Evolutionary conservation across 257 asterid genomes (phyloP), one percentile per base, ranked within the genome.

Genomic region (Linderniella brevidens): DNA sequence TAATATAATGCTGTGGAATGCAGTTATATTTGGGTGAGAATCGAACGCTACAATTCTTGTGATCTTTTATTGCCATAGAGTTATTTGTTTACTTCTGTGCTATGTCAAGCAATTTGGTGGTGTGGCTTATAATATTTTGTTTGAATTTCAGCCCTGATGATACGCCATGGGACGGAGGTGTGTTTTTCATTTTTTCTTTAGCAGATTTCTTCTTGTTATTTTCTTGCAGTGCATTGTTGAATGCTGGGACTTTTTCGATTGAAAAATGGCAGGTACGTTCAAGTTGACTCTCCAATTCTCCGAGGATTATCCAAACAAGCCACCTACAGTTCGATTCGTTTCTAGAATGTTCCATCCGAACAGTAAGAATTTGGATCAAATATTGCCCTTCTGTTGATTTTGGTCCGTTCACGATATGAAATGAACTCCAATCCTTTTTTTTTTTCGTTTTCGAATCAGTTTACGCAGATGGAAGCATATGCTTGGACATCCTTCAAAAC

Each of bases 91-190:
- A n/a, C n/a, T n/a, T n/a, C n/a, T n/a, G n/a, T n/a, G n/a, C n/a
- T 44, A 58, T 52, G 60, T 65, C 48, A 63, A 39, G 19, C 56
- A 52, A 6, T 25, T 25, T 25, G 4, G 3, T 60, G 48, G 58
- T 56, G 3, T 60, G 48, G 58, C 57, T 59, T 53, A 45, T 20
- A 37, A 45, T 59, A 16, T 54, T 55, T 43, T 58, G 67, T 69
- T 59, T 25, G 32, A 38, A 42, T 53, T 54, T 67, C 69, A 72
- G 80, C 50, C 85, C 80, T 55, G 80, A 76, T 64, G 84, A 75
- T 60, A 72, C 84, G 39, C 77, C 80, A 37, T 75, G 84, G 84
- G 84, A 75, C 58, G 84, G 77, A 65, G 84, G 84, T 75, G 56
- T 62, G 76, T 68, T 46, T 14, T 57, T 56, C 56, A 59, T 45